Evolutionary conservation across 805 yeast species (phyloP), one percentile per base, ranked within the genome.

Genomic region (Metschnikowia cerradonensis): DNA sequence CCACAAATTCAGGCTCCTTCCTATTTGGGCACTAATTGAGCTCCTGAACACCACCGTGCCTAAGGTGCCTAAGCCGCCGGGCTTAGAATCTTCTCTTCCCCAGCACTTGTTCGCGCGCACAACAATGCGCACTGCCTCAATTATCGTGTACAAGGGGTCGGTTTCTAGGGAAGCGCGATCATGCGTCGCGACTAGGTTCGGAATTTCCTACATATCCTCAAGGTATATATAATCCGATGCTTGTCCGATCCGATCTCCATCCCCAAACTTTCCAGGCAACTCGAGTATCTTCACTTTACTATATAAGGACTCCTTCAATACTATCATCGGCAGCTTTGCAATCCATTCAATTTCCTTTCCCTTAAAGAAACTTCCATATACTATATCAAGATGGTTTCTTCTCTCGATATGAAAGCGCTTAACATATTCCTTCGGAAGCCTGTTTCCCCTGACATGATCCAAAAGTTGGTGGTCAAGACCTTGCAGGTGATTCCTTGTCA

Each of bases 371-470:
- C n/a, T 19, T 30, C 26, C 46, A 44, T 14, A 11, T 15, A 13
- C 39, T 26, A 26, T 26, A 8, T 31, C 44, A 37, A 30, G 33
- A 60, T 56, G 66, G 60, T 52, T 20, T 63, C 64, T 41, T 38
- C 65, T 10, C 55, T 70, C 43, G 74, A 70, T 48, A 53, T 67
- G 52, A 67, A 84, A 70, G 88, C 89, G 43, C 76, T 84, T 55
- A 72, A 75, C 51, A 67, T 82, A 47, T 76, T 84, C 56, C 72
- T 83, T 68, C 76, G 77, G 57, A 75, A 86, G 2, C 90, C 90
- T 30, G 86, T 85, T 51, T 78, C 88, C 11, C 86, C 83, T 60
- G 89, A 84, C 57, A 84, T 86, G 87, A 77, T 86, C 58, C 84
- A 82, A 63, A 84, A 79, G 62, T 64, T 86, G 52, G 89, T 86